Base-by-base conservation (phyloP, 371 early-diverging fungal species). In the Choanephora cucurbitarum region DNA sequence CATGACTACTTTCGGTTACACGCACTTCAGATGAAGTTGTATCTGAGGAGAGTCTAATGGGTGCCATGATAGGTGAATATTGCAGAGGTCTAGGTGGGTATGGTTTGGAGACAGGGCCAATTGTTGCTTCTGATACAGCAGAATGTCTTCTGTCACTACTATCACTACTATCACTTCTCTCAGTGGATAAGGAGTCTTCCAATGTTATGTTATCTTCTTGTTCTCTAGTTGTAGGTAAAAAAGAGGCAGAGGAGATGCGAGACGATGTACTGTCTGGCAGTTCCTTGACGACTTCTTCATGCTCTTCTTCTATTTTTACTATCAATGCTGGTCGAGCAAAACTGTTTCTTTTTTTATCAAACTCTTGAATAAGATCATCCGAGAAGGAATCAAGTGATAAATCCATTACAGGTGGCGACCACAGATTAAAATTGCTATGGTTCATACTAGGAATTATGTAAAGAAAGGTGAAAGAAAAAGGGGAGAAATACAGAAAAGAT, bases 31-130 rank as follows among this genome's bases (percentile, higher is more conserved):
- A n/a, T n/a, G n/a, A n/a, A n/a, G n/a, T n/a, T 32, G 8, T 37
- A 21, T 60, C 51, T 1, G 56, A 51, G 17, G 73, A 60, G 17
- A 28, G 28, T 28, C 28, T 3, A 7, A 28, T 28, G 28, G 65
- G 66, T 13, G 62, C 65, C 10, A 66, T 55, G 8, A 64, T 65
- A 13, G 66, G 57, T 7, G 73, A 64, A 37, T 70, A 73, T 11
- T 64, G 64, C 13, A 73, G 49, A 17, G 73, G 70, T 40, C 67
- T 70, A 10, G 73, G 73, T 39, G 70, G 68, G 44, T 70, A 73
- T 11, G 64, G 64, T 4, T 60, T 49, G 6, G 66, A 62, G 1
- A 45, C 56, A 42, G 48, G 57, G 9, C 47, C 52, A 9, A 56
- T 45, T 1, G 33, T 51, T 1, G 60, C 57, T 1, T 54, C 61